Base-by-base conservation (phyloP, 1,284 basidiomycete genomes). In the Boletus subluridellus region DNA sequence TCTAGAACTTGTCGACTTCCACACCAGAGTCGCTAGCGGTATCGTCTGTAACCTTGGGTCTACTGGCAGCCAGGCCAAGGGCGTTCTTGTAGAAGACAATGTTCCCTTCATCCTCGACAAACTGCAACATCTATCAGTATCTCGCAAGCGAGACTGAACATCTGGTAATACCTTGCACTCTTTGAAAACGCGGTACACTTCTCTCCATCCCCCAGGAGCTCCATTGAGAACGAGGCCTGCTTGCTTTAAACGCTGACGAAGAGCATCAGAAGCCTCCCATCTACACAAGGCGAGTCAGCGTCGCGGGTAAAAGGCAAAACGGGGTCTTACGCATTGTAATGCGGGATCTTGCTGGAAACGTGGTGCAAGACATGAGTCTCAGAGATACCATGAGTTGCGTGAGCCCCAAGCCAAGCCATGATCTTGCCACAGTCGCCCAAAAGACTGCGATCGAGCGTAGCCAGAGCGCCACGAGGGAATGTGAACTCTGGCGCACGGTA, bases 341-440 rank as follows among this genome's bases (percentile, higher is more conserved):
- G 95, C 24, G 95, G 95, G 62, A 98, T 97, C 78, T 94, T 94
- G 81, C 89, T 93, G 60, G 83, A 86, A 64, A 95, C 84, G 75
- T 97, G 95, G 77, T 97, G 95, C 45, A 86, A 78, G 57, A 96
- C 89, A 74, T 97, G 95, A 34, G 95, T 97, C 80, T 97, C 94
- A 24, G 90, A 92, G 72, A 97, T 95, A 62, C 92, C 92, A 68
- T 93, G 84, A 28, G 91, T 92, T 51, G 86, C 84, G 66, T 85
- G 86, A 37, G 84, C 85, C 54, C 91, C 92, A 59, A 93, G 80
- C 87, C 88, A 93, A 54, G 77, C 90, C 81, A 85, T 86, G 65
- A 86, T 65, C 34, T 72, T 76, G 49, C 92, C 93, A 59, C 86
- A 81, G 66, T 90, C 90, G 53, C 94, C 94, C 42, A 97, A 80